Conservation (phyloP, 2,329 filamentous ascomycete species). For the Pseudopyrenochaeta lycopersici region DNA sequence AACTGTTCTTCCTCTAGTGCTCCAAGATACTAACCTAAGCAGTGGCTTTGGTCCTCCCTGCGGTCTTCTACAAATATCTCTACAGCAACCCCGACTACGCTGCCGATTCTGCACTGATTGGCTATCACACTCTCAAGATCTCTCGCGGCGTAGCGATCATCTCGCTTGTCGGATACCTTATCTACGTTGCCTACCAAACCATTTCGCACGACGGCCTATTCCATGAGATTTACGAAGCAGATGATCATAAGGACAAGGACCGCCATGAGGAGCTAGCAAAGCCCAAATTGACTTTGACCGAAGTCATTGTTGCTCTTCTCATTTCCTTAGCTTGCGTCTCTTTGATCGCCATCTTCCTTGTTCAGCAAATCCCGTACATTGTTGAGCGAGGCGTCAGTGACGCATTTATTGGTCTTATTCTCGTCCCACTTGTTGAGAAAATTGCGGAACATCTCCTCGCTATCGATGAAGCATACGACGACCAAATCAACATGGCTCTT, state of each 20-base stretch:
- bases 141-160: conserved; percentile 76
- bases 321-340: conserved; percentile 75
- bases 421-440: conserved; percentile 85
- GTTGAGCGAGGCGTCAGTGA: conserved; percentile 60
- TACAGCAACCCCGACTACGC: conserved; percentile 39
- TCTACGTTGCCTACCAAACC: conserved; percentile 75
- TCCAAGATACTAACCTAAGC: conserved; percentile 25
- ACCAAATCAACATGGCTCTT: conserved; percentile 84
- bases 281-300: conserved; percentile 77
- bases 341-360: conserved; percentile 76
- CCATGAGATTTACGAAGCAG: conserved; percentile 74
- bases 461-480: conserved; percentile 84
- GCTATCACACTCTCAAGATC: conserved; percentile 67
- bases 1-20: too few relatives aligned
- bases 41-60: conserved; percentile 59
- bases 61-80: conserved; percentile 62
- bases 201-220: conserved; percentile 80
- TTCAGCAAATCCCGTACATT: conserved; percentile 74
- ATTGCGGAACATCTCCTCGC: conserved; percentile 83
- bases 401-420: conserved; percentile 73
- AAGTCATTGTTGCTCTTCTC: conserved; percentile 72
- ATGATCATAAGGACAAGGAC: conserved; percentile 74
- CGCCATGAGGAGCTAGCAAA: conserved; percentile 67
- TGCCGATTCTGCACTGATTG: conserved; percentile 65
- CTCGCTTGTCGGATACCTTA: conserved; percentile 71